Conservation (phyloP, 192 early-diverging fungal species). For the Coemansia sp. region DNA sequence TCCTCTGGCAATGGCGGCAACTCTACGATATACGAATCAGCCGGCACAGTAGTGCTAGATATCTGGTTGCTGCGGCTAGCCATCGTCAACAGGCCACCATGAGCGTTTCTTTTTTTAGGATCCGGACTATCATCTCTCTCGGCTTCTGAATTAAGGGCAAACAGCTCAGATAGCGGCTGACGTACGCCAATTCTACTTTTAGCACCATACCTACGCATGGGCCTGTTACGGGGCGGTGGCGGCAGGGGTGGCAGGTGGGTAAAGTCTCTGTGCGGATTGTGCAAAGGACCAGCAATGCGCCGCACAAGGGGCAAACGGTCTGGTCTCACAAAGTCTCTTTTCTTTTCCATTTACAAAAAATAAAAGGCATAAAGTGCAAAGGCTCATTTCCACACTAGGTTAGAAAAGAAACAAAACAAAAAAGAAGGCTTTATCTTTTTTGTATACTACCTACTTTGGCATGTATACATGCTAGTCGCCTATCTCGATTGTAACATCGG, state of each 20-base stretch:
- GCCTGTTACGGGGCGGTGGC: conserved; percentile 5
- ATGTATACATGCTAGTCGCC: neutral
- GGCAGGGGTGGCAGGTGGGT: conserved; percentile 36
- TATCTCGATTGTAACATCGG: neutral
- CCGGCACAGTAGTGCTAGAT: neutral
- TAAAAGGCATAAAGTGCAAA: neutral
- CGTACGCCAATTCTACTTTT: neutral
- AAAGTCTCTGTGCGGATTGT: conserved; percentile 24
- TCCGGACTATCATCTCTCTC: neutral
- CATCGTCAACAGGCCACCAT: neutral
- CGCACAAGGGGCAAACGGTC: conserved; percentile 4
- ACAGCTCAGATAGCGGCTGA: neutral
- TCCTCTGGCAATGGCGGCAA: neutral
- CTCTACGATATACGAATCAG: neutral
- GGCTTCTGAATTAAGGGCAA: neutral
- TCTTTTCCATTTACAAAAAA: conserved; percentile 2
- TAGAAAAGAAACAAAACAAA: neutral
- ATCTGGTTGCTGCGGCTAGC: neutral
- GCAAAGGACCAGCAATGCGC: conserved; percentile 24
- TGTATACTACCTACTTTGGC: neutral
- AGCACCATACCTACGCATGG: neutral
- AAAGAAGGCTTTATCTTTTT: neutral
- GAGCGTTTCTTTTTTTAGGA: neutral
- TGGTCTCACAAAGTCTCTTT: conserved; percentile 1
- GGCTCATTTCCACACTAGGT: neutral